These are phyloP conservation scores for Penicillium sp. DNA, from an alignment of 2,329 filamentous ascomycete genomes.

Conservation along the genomic window DNA sequence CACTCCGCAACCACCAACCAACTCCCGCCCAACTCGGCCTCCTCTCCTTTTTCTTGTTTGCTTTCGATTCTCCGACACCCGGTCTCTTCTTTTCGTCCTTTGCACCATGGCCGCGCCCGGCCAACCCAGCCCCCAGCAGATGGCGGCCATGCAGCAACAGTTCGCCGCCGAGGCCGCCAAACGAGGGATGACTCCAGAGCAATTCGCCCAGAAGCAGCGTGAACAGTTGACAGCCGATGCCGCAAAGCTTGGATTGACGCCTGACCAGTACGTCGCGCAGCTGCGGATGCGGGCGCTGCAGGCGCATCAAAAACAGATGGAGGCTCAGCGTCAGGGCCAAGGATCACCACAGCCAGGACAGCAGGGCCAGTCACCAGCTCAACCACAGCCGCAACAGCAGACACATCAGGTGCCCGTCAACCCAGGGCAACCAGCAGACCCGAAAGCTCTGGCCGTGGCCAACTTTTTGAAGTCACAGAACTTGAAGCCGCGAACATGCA, in stretches of 20 bases:
- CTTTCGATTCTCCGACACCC: neutral
- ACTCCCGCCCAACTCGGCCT: neutral
- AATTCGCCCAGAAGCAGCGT: conserved; percentile 68
- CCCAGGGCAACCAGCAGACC: conserved; percentile 67
- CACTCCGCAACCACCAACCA: neutral
- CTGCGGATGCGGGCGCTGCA: conserved; percentile 49
- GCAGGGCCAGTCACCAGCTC: conserved; percentile 29
- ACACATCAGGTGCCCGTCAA: conserved; percentile 50
- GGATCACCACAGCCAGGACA: conserved; percentile 38
- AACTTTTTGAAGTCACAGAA: conserved; percentile 81
- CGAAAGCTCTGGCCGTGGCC: conserved; percentile 82
- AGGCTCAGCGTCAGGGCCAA: conserved; percentile 39
- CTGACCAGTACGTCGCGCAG: conserved; percentile 49
- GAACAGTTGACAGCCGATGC: conserved; percentile 48
- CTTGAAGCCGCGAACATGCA: conserved; percentile 84
- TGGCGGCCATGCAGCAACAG: conserved; percentile 77
- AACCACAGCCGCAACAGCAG: conserved; percentile 34
- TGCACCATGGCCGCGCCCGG: conserved; percentile 40
- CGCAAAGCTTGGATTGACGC: conserved; percentile 52
- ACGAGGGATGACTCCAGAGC: conserved; percentile 76
- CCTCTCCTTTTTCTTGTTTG: neutral
- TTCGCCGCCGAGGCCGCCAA: conserved; percentile 78
- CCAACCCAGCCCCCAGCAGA: conserved; percentile 74
- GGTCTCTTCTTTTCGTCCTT: neutral
- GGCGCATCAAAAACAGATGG: conserved; percentile 40